Base-by-base conservation (phyloP, 495 filamentous ascomycete genomes). In the Elaphomyces granulatus region DNA sequence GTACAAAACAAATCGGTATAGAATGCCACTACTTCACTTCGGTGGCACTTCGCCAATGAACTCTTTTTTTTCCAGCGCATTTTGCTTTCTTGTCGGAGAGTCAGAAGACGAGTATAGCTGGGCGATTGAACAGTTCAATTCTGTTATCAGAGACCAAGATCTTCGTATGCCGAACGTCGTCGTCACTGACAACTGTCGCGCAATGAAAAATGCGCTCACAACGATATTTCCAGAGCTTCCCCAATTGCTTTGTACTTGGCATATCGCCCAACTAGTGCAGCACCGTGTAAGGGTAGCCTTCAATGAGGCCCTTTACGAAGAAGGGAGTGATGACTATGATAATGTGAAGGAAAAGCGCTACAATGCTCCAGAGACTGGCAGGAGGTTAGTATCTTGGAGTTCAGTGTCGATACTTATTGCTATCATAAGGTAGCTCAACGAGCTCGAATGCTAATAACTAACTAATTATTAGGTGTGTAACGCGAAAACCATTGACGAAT, bases 1-100 rank as follows among this genome's bases (percentile, higher is more conserved):
- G 1, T 48, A 48, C 30, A 45, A 48, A 32, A 45, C 45, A 32
- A 48, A 48, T 36, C 20, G 28, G n/a, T 48, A 46, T 23, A 17
- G 26, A 40, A 31, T 45, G 17, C 43, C 43, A 34, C 38, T 45
- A 15, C 31, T 45, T 21, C 1, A 45, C 14, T 43, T 45, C n/a
- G 33, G 21, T 43, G 39, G 39, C 23, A 12, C 12, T 12, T 6
- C 23, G 12, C 23, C 23, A 20, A 17, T 16, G 34, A 37, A 18
- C 18, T 16, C 20, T 15, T 37, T 20, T n/a, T n/a, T 37, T 16
- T 37, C 15, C 4, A 19, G 16, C 10, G 34, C 34, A 6, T 37
- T 37, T 37, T 16, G 15, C 34, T 37, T 37, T 19, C 34, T 37
- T 20, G 14, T 16, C 34, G 20, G 15, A 15, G 15, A 37, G 18